Conservation (phyloP, 192 early-diverging fungal species). For the Spizellomyces punctatus region DNA sequence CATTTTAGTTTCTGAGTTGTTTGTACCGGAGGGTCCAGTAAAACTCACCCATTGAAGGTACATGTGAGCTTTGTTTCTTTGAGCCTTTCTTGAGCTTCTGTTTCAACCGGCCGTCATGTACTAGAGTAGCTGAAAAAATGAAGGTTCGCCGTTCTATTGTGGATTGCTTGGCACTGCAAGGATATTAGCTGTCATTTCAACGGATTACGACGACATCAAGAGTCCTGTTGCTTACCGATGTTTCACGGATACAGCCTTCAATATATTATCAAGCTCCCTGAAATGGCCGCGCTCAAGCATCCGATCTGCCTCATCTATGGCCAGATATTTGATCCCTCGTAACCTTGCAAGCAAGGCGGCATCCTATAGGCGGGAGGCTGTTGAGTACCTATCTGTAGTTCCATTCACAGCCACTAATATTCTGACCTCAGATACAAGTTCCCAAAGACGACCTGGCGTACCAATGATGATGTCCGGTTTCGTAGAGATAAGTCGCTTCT, state of each 20-base stretch:
- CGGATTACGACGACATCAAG: background rate
- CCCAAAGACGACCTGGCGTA: conserved; percentile 89
- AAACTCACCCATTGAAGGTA: background rate
- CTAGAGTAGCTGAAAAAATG: conserved; percentile 91
- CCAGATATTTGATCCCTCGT: conserved; percentile 64
- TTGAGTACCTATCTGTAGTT: too few relatives aligned
- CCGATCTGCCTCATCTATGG: conserved; percentile 96
- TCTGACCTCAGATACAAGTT: conserved; percentile 49
- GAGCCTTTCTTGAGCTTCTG: background rate
- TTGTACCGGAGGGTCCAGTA: background rate
- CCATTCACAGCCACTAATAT: background rate
- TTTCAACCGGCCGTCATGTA: background rate
- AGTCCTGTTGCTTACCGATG: background rate
- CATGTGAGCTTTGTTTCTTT: background rate
- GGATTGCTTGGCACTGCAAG: background rate
- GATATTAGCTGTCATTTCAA: background rate
- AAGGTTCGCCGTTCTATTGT: conserved; percentile 74
- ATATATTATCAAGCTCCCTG: conserved; percentile 79
- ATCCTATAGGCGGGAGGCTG: too few relatives aligned
- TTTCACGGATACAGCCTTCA: conserved; percentile 28
- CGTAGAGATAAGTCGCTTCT: conserved; percentile 69
- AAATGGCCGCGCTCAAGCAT: conserved; percentile 94
- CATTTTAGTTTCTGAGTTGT: background rate
- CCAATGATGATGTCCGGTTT: conserved; percentile 88
- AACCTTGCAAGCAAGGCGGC: conserved; percentile 33